Evolutionary conservation across 306 rosid species (phyloP), one percentile per base, ranked within the genome.

Genomic region (Prunus fruticosa): DNA sequence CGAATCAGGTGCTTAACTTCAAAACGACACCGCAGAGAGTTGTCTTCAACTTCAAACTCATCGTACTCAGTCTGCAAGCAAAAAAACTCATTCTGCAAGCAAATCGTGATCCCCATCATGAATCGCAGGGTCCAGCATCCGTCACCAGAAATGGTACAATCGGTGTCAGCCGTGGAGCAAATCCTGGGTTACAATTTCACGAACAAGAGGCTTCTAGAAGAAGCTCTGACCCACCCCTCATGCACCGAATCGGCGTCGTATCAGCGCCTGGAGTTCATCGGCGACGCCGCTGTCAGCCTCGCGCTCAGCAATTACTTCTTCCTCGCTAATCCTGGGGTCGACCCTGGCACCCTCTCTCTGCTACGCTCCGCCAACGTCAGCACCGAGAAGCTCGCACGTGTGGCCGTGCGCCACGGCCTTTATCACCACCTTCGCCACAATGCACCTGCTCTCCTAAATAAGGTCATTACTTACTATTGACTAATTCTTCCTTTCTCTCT

Each of bases 331-430:
- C 87, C 94, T 0, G 1, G 45, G 9, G 78, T 91, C 2, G 82
- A 89, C 0, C 94, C 86, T 0, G 91, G 91, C 12, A 73, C 82
- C 1, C 91, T 93, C 76, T 80, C 96, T 11, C 54, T 73, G 70
- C 84, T 93, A 4, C 92, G 94, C 32, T 81, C 98, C 6, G 92
- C 93, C 46, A 93, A 88, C 5, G 46, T 91, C 54, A 88, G 91
- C 83, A 93, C 96, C 20, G 97, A 91, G 87, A 90, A 90, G 72
- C 92, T 93, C 32, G 98, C 98, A 0, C 96, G 97, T 18, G 89
- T 84, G 34, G 91, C 96, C 30, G 56, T 93, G 18, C 86, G 91
- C 51, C 79, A 49, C 7, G 74, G 88, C 22, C 74, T 93, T 38
- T 77, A 88, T 25, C 69, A 65, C 16, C 82, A 20, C 27, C 34